phyloP scores from a whole-genome alignment of 139 green algal genomes.

The Ulvella scutata region DNA sequence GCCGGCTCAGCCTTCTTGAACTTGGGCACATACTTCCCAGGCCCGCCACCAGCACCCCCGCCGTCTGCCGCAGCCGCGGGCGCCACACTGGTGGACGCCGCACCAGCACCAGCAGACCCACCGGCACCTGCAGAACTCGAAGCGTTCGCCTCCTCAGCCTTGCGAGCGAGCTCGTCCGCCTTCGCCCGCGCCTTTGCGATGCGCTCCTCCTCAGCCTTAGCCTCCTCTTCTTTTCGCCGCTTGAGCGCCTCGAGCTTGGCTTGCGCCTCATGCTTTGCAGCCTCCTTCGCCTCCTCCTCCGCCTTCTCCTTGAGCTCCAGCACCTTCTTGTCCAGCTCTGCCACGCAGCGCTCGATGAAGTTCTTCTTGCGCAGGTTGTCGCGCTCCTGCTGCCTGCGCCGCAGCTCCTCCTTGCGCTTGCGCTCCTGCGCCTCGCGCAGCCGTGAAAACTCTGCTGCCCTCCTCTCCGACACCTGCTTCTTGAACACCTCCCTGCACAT shows the following conservation, averaged over 20 bases:
- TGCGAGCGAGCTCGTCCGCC: background rate
- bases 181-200: background rate
- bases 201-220: background rate
- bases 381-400: slow-evolving; percentile 12
- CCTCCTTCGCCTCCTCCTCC: slow-evolving; percentile 35
- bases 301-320: slow-evolving; percentile 1
- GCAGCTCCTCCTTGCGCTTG: slow-evolving; percentile 17
- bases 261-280: slow-evolving; percentile 21
- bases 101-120: background rate
- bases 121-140: background rate
- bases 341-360: background rate
- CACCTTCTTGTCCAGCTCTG: no score
- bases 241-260: slow-evolving; percentile 22
- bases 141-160: background rate
- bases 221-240: slow-evolving; percentile 17
- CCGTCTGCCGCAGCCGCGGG: background rate
- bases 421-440: slow-evolving; percentile 23
- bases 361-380: background rate
- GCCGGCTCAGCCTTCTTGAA: no score
- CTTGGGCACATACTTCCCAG: background rate
- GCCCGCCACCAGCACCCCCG: no score
- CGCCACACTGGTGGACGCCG: background rate
- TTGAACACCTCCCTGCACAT: background rate
- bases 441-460: slow-evolving; percentile 17
- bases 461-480: slow-evolving; percentile 14